Conservation (phyloP, 116 monocot species). For the Trichopus zeylanicus region DNA sequence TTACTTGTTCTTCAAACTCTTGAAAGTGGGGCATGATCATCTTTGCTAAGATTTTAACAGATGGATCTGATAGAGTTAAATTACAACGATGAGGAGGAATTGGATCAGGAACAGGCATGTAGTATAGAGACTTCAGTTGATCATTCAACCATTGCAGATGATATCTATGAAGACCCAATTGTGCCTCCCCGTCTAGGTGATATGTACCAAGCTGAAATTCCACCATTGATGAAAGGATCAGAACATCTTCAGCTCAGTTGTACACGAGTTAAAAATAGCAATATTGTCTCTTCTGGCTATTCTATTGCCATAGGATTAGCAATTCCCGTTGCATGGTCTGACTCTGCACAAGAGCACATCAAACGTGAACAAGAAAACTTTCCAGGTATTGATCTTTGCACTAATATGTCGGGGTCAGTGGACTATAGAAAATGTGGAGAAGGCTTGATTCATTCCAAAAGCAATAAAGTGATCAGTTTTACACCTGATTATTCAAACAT, state of each 20-base stretch:
- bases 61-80: constrained; percentile 18
- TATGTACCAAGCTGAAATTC: constrained; percentile 36
- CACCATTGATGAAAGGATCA: constrained; percentile 19
- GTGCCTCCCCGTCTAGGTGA: constrained; percentile 19
- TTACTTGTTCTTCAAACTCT: background rate
- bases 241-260: constrained; percentile 11
- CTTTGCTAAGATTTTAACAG: background rate
- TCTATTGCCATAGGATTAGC: constrained; percentile 27
- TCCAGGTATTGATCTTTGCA: background rate
- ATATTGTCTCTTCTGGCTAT: background rate
- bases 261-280: background rate
- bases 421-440: background rate
- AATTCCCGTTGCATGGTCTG: constrained; percentile 55
- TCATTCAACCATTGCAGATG: constrained; percentile 12
- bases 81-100: constrained; percentile 10
- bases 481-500: background rate
- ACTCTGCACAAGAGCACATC: constrained; percentile 2
- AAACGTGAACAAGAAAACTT: constrained; percentile 14
- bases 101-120: constrained; percentile 3
- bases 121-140: background rate
- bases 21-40: background rate
- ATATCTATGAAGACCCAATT: constrained; percentile 15
- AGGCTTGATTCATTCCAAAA: background rate
- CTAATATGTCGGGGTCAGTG: background rate
- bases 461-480: background rate